Evolutionary conservation across 2,329 filamentous ascomycete genomes (phyloP).

Genomic region (Acrocalymma vagum): DNA sequence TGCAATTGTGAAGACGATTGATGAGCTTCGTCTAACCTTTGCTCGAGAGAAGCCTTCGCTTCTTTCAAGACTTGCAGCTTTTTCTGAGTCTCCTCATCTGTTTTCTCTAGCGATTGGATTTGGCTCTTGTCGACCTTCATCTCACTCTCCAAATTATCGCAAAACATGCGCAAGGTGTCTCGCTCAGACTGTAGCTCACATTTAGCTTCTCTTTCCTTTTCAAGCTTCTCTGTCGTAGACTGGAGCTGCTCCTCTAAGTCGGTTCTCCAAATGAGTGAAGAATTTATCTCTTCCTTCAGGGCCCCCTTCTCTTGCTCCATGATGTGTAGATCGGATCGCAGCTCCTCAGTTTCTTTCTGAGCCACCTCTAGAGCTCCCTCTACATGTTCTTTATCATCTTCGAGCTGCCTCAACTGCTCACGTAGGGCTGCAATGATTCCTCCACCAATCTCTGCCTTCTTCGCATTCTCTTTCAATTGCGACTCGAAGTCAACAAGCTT

Average conservation of each 20-base stretch:
- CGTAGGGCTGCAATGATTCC: conserved; percentile 32
- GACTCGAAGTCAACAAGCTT: conserved; percentile 29
- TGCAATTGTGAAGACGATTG: conserved; percentile 27
- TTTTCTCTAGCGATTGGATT: conserved; percentile 26
- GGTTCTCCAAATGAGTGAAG: conserved; percentile 20
- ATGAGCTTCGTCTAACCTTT: conserved; percentile 26
- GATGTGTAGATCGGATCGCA: conserved; percentile 21
- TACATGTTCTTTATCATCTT: conserved; percentile 24
- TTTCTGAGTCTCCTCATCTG: conserved; percentile 21
- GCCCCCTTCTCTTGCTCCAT: conserved; percentile 21
- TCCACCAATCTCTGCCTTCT: conserved; percentile 30
- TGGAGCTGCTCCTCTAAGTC: conserved; percentile 30
- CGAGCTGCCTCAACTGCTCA: conserved; percentile 30
- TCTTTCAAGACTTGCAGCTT: conserved; percentile 28
- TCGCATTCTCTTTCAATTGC: conserved; percentile 30
- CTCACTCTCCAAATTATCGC: conserved; percentile 22
- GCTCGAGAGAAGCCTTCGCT: conserved; percentile 27
- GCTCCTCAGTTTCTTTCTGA: conserved; percentile 20
- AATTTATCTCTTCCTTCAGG: conserved; percentile 32
- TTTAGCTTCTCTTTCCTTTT: conserved; percentile 20
- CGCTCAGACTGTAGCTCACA: conserved; percentile 29
- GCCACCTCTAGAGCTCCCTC: conserved; percentile 31
- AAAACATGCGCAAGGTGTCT: conserved; percentile 22
- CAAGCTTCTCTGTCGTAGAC: conserved; percentile 16
- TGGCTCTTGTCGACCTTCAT: conserved; percentile 19